phyloP scores from a whole-genome alignment of 1,139 yeast genomes.

The Zygosaccharomyces sapae region DNA sequence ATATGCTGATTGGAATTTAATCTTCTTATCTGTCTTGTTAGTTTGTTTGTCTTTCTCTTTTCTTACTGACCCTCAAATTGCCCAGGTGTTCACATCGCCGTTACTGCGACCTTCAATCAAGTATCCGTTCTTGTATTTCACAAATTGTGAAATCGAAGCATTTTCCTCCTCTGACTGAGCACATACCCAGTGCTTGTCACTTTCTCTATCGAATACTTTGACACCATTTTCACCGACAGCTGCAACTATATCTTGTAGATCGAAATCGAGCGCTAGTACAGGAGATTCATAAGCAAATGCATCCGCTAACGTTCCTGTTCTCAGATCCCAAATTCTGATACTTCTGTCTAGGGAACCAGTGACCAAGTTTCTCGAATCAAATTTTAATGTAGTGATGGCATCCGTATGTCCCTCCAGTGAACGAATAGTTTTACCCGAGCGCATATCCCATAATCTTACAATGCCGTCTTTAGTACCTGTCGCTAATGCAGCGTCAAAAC shows the following conservation, averaged over 20 bases:
- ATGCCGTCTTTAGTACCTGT: conserved; percentile 75
- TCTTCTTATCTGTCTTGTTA: neutral
- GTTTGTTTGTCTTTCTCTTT: too few relatives aligned
- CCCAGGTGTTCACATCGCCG: conserved; percentile 61
- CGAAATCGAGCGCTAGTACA: conserved; percentile 52
- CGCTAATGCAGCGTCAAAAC: conserved; percentile 67
- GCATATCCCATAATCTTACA: conserved; percentile 70
- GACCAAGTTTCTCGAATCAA: conserved; percentile 58
- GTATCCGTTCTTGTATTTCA: conserved; percentile 56
- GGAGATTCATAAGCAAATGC: conserved; percentile 55
- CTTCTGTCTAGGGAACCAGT: conserved; percentile 66
- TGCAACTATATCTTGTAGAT: conserved; percentile 49
- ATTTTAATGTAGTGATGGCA: conserved; percentile 63
- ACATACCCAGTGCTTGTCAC: conserved; percentile 49
- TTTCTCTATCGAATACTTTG: conserved; percentile 53
- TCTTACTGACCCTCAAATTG: conserved; percentile 32
- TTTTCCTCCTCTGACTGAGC: conserved; percentile 40
- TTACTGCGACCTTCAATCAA: conserved; percentile 57
- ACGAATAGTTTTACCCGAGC: conserved; percentile 64
- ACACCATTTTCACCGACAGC: conserved; percentile 48
- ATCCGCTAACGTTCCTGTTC: conserved; percentile 59
- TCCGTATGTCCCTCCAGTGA: conserved; percentile 67
- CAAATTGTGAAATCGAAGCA: conserved; percentile 38
- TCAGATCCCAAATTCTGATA: conserved; percentile 66
- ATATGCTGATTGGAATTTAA: conserved; percentile 1